These are phyloP conservation scores for Tagetes erecta DNA, from an alignment of 129 eudicot species.

Conservation along the genomic window DNA sequence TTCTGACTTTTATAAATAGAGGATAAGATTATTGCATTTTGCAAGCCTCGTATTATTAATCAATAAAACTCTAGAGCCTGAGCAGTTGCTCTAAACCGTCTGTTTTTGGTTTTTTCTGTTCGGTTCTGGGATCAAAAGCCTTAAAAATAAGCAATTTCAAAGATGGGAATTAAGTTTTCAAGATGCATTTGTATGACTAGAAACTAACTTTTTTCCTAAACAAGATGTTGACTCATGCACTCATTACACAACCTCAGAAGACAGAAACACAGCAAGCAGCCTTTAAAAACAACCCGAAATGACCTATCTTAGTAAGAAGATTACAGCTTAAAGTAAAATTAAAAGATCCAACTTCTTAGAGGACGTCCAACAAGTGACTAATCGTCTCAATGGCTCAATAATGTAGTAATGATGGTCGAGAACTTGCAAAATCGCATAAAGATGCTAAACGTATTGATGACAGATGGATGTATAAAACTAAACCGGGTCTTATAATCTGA, in stretches of 20 bases:
- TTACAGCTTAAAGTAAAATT: not conserved
- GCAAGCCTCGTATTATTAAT: too few species aligned
- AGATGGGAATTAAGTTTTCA: not conserved
- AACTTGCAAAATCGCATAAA: constrained; percentile 1
- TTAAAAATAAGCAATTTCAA: too few species aligned
- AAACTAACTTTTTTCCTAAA: not conserved
- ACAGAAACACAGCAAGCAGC: not conserved
- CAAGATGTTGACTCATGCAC: not conserved
- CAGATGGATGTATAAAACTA: not conserved
- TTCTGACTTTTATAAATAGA: too few species aligned
- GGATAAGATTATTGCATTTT: too few species aligned
- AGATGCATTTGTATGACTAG: not conserved
- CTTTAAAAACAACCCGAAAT: not conserved
- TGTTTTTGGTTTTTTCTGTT: too few species aligned
- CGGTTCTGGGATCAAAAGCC: too few species aligned
- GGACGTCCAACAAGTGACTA: not conserved
- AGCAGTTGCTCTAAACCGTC: not conserved
- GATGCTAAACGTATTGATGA: not conserved
- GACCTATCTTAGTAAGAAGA: not conserved
- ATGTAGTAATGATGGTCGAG: not conserved
- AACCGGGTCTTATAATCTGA: not conserved
- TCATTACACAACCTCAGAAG: not conserved
- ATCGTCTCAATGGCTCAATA: not conserved
- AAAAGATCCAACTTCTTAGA: constrained; percentile 6
- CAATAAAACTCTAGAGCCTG: too few species aligned